Evolutionary conservation across 306 rosid genomes (phyloP), one percentile per base, ranked within the genome.

Genomic region (Rubus parviflorus): DNA sequence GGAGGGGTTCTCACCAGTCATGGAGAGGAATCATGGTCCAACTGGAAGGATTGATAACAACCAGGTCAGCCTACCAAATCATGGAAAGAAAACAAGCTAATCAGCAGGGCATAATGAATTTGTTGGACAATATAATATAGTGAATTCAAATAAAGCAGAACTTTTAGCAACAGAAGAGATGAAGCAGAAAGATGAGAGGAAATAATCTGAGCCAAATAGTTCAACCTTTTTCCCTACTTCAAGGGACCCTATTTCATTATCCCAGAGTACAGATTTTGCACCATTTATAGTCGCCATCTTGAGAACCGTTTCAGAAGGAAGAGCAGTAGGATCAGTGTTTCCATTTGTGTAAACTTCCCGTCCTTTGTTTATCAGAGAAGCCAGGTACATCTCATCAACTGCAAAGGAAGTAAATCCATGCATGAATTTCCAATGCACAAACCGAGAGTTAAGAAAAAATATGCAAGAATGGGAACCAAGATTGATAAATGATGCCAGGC

Each of bases 321-420:
- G 86, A 53, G 84, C 94, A 20, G 96, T 87, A 41, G 96, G 97
- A 84, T 94, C 92, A 23, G 96, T 88, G 42, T 80, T 86, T 73
- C 91, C 96, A 40, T 79, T 85, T 40, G 74, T 78, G 83, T 46
- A 84, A 12, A 85, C 97, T 85, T 90, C 91, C 82, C 90, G 84
- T 42, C 96, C 91, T 85, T 91, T 94, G 83, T 94, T 94, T 72
- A 94, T 91, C 76, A 94, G 83, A 77, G 98, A 91, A 77, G 98
- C 90, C 53, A 94, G 58, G 84, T 90, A 91, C 97, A 91, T 91
- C 81, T 94, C 98, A 72, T 94, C 98, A 80, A 94, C 98, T 93
- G 88, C 69, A 85, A 75, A 65, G 75, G 13, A 85, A 45, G 80
- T 66, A 75, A 78, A 81, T 77, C 56, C 72, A 77, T 38, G 5